Conservation (phyloP, 371 early-diverging fungal genomes). For the Smittium mucronatum region DNA sequence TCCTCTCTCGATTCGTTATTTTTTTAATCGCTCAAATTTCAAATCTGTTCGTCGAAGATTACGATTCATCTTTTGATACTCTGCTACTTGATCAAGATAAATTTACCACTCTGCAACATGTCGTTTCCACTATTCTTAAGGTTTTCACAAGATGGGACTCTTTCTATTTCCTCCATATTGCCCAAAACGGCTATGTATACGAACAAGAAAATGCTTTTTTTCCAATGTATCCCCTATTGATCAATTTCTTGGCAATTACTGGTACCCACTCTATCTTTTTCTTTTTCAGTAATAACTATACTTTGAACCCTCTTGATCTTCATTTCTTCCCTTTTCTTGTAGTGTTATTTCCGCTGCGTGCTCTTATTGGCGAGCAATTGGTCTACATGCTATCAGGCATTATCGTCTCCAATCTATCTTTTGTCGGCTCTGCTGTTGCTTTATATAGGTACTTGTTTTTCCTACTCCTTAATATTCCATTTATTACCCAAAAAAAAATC, state of each 20-base stretch:
- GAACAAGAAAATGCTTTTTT: constrained; percentile 92
- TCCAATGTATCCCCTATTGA: constrained; percentile 59
- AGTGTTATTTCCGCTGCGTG: constrained; percentile 35
- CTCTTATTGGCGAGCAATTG: constrained; percentile 34
- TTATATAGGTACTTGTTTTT: constrained; percentile 37
- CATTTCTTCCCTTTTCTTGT: constrained; percentile 35
- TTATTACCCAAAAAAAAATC: no score
- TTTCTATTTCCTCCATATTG: constrained; percentile 72
- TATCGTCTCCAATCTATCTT: constrained; percentile 53
- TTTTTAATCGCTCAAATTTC: constrained; percentile 31
- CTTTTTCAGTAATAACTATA: not conserved
- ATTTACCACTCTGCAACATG: constrained; percentile 7
- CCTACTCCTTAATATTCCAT: not conserved
- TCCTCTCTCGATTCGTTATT: constrained; percentile 17
- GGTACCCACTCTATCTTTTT: not conserved
- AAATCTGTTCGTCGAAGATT: constrained; percentile 38
- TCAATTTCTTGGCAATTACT: constrained; percentile 2
- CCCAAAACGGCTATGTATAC: constrained; percentile 64
- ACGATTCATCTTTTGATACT: constrained; percentile 38
- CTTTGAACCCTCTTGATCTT: not conserved
- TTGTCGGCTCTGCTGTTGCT: constrained; percentile 58
- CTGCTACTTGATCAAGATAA: constrained; percentile 10
- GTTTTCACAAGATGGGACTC: constrained; percentile 85
- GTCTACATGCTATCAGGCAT: constrained; percentile 48
- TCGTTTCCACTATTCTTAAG: constrained; percentile 26